These are phyloP conservation scores for Punica granatum DNA, from an alignment of 345 rosid species.

Conservation along the genomic window DNA sequence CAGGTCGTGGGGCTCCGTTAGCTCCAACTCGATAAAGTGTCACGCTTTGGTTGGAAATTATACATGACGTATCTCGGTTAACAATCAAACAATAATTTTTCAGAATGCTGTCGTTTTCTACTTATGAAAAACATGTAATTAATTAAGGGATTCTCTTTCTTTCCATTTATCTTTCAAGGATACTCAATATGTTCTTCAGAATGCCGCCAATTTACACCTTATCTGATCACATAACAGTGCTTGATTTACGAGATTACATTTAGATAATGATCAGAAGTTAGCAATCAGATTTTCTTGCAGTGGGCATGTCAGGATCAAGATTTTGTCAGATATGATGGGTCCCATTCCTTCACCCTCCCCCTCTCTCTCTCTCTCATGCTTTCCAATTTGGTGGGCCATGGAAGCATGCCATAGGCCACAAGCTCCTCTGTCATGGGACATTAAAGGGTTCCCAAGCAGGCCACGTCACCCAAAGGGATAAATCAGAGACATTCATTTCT, in stretches of 20 bases:
- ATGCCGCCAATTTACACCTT: background rate
- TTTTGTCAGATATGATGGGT: slow-evolving; percentile 16
- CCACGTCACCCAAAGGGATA: slow-evolving; percentile 9
- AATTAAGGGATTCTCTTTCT: background rate
- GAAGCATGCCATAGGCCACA: slow-evolving; percentile 20
- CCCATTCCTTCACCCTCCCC: slow-evolving; percentile 5
- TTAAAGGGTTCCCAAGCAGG: slow-evolving; percentile 7
- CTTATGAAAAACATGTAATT: background rate
- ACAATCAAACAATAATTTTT: too few relatives aligned
- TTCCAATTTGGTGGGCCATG: slow-evolving; percentile 3
- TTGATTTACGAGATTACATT: slow-evolving; percentile 3
- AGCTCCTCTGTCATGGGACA: slow-evolving; percentile 10
- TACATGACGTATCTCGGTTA: too few relatives aligned
- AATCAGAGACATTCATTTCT: background rate
- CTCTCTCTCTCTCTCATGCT: slow-evolving; percentile 1
- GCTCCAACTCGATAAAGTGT: too few relatives aligned
- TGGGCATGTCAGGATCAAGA: slow-evolving; percentile 28
- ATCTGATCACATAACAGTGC: background rate
- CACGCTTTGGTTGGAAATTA: too few relatives aligned
- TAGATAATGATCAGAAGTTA: background rate
- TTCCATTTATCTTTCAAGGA: slow-evolving; percentile 3
- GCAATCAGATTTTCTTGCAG: slow-evolving; percentile 12
- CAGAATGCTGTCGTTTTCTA: slow-evolving; percentile 3
- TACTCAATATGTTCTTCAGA: background rate
- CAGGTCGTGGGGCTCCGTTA: too few relatives aligned